phyloP scores from a whole-genome alignment of 306 rosid genomes.

The Vachellia pachyceras region DNA sequence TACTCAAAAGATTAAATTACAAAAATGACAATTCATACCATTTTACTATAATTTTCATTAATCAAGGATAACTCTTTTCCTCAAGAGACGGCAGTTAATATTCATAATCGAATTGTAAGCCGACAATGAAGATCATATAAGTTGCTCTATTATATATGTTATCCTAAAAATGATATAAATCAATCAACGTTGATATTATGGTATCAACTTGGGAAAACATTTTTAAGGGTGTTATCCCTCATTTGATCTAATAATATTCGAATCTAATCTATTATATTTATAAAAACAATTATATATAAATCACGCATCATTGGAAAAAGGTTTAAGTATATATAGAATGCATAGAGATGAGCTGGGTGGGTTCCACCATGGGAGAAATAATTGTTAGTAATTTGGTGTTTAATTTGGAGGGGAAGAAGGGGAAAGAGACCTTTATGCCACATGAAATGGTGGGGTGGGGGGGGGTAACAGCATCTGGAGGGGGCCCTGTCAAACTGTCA shows the following conservation, averaged over 20 bases:
- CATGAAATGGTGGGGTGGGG: constrained; percentile 45
- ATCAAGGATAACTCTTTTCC: neutral
- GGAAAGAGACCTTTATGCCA: constrained; percentile 68
- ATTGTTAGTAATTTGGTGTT: neutral
- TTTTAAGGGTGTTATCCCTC: too few relatives aligned
- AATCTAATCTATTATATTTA: too few relatives aligned
- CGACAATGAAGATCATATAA: neutral
- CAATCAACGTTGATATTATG: too few relatives aligned
- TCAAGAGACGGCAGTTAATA: neutral
- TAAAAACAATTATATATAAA: too few relatives aligned
- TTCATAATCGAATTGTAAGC: neutral
- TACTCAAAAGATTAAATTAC: neutral
- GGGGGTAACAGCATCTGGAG: too few relatives aligned
- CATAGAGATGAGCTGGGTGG: neutral
- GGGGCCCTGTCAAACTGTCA: too few relatives aligned
- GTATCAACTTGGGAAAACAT: too few relatives aligned
- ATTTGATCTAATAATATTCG: too few relatives aligned
- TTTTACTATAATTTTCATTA: neutral
- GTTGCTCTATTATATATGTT: neutral
- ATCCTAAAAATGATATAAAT: neutral
- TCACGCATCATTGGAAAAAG: too few relatives aligned
- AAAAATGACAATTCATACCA: too few relatives aligned
- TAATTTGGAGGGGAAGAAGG: neutral
- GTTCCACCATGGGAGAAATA: neutral
- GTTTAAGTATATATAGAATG: too few relatives aligned